phyloP scores from a whole-genome alignment of 108 stramenopile species.

The Parietichytrium sp. region DNA sequence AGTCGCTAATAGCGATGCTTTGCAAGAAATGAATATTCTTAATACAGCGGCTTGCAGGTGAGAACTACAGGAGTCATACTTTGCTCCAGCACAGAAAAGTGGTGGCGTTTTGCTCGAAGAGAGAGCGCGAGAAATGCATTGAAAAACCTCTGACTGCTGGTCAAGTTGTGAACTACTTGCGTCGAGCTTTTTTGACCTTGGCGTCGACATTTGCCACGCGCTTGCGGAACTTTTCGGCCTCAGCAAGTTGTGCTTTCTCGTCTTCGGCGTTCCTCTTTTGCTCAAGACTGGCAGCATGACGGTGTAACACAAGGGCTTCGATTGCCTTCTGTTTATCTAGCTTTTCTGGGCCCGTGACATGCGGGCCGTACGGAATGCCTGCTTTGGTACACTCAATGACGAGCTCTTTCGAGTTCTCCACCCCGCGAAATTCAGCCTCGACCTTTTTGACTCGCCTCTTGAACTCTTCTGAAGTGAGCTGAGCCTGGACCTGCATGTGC shows the following conservation, averaged over 20 bases:
- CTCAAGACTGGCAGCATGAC: background rate
- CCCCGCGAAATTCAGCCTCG: background rate
- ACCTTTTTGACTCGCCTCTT: background rate
- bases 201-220: slow-evolving; percentile 2
- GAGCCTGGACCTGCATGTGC: background rate
- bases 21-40: too few relatives aligned
- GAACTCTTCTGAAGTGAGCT: background rate
- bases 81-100: too few relatives aligned
- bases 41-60: too few relatives aligned
- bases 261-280: slow-evolving; percentile 20
- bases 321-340: background rate
- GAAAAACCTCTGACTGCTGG: too few relatives aligned
- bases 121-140: too few relatives aligned
- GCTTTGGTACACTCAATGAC: background rate
- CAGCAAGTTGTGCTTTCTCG: background rate
- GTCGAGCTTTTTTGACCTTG: too few relatives aligned
- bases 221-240: slow-evolving; percentile 23
- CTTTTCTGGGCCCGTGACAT: background rate
- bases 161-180: too few relatives aligned
- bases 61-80: too few relatives aligned
- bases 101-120: too few relatives aligned
- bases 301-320: background rate
- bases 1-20: too few relatives aligned
- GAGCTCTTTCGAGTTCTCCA: background rate
- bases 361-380: slow-evolving; percentile 3